A percentile compares a stretch with the other conserved stretches of the same genome.
These are phyloP conservation scores for Claviceps sp. DNA, from an alignment of 2,329 filamentous ascomycete species.

Conservation along the genomic window DNA sequence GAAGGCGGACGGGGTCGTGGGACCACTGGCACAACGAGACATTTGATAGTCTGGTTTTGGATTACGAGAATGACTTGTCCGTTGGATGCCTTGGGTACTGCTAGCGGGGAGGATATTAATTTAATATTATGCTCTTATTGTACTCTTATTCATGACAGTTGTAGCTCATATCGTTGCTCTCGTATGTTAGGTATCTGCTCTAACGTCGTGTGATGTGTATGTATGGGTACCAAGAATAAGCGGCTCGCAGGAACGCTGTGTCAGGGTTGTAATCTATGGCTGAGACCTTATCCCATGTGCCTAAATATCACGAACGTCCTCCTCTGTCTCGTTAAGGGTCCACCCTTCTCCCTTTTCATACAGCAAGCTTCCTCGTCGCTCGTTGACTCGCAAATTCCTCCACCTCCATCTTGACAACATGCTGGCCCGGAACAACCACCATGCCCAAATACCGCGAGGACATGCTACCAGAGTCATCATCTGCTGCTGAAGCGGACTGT, in stretches of 20 bases:
- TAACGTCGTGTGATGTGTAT: no score
- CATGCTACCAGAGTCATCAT: constrained; percentile 38
- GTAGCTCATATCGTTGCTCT: no score
- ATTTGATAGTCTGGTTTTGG: constrained; percentile 12
- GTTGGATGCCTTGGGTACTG: constrained; percentile 11
- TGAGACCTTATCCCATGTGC: no score
- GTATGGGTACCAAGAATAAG: no score
- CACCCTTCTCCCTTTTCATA: no score
- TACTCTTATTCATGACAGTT: no score
- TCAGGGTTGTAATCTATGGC: no score
- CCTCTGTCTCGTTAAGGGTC: no score
- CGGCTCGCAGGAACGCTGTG: no score
- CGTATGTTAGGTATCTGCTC: no score
- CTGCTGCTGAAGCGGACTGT: constrained; percentile 20
- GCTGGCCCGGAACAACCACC: constrained; percentile 74
- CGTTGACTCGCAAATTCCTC: constrained; percentile 56
- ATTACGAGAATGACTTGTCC: constrained; percentile 1
- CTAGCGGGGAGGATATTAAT: constrained; percentile 1
- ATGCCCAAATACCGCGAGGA: constrained; percentile 77
- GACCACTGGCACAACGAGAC: constrained; percentile 10
- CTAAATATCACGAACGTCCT: no score
- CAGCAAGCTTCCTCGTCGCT: no score
- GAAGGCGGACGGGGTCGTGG: background rate
- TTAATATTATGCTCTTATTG: constrained; percentile 13
- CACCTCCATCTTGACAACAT: constrained; percentile 78